phyloP scores from a whole-genome alignment of 176 grass and related monocot species.

The Elymus sibiricus region DNA sequence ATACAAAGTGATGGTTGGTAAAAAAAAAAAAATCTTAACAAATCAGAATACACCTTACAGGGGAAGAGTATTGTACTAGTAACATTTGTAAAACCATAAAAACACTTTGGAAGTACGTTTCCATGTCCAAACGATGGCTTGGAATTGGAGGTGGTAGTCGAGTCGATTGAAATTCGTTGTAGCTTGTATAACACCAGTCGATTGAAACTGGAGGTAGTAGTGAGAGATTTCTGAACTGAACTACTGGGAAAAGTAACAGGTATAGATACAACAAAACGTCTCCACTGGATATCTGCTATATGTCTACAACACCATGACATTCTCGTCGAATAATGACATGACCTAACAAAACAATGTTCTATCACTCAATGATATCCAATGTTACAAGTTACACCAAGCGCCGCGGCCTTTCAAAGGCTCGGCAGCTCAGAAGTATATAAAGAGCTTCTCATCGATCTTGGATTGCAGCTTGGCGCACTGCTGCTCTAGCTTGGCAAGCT shows the following conservation, averaged over 20 bases:
- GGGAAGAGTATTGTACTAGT: too few relatives aligned
- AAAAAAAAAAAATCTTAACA: too few relatives aligned
- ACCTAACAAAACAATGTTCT: neutral
- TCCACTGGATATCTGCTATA: neutral
- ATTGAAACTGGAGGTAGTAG: too few relatives aligned
- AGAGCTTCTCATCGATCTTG: conserved; percentile 51
- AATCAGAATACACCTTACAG: too few relatives aligned
- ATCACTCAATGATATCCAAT: neutral
- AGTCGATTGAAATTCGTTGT: neutral
- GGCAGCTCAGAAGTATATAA: conserved; percentile 64
- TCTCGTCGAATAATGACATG: neutral
- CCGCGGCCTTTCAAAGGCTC: neutral
- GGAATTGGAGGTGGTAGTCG: neutral
- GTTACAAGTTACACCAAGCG: conserved; percentile 11
- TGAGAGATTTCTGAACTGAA: neutral
- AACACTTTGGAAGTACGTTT: too few relatives aligned
- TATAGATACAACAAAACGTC: neutral
- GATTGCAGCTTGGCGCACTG: conserved; percentile 53
- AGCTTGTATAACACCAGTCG: neutral
- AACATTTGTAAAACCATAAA: too few relatives aligned
- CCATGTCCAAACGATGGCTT: neutral
- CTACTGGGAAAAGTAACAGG: neutral
- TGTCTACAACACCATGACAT: neutral
- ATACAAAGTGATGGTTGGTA: too few relatives aligned
- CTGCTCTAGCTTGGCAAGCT: conserved; percentile 37